phyloP scores from a whole-genome alignment of 2,329 filamentous ascomycete species.

The Botrytis paeoniae region DNA sequence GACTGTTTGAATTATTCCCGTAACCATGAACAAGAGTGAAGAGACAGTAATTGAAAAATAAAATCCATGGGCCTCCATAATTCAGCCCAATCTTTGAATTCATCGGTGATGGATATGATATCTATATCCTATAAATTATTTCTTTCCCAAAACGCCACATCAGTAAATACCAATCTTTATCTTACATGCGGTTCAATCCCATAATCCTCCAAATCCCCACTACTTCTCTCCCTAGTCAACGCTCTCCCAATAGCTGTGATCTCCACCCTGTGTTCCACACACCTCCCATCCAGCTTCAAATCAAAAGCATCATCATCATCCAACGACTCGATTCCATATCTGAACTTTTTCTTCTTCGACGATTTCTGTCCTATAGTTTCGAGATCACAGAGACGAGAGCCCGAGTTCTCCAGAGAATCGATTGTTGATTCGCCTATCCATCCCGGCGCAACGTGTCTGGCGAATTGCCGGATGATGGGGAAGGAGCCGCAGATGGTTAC shows the following conservation, averaged over 20 bases:
- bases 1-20: neutral
- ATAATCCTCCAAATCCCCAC: neutral
- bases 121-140: neutral
- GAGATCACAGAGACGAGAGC: neutral
- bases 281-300: neutral
- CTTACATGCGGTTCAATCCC: neutral
- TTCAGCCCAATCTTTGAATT: too few species aligned
- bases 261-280: neutral
- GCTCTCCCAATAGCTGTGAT: neutral
- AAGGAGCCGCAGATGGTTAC: conserved; percentile 18
- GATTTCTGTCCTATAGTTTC: conserved; percentile 13
- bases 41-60: neutral
- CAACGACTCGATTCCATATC: neutral
- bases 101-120: too few species aligned
- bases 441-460: neutral
- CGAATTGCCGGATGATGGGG: conserved; percentile 12
- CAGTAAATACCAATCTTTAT: neutral
- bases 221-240: neutral
- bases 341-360: neutral
- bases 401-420: neutral
- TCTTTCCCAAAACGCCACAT: neutral
- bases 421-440: neutral
- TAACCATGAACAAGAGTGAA: neutral
- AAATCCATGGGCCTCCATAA: neutral
- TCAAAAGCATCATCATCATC: neutral